phyloP scores from a whole-genome alignment of 2,329 filamentous ascomycete genomes.

The Hypomyces perniciosus region DNA sequence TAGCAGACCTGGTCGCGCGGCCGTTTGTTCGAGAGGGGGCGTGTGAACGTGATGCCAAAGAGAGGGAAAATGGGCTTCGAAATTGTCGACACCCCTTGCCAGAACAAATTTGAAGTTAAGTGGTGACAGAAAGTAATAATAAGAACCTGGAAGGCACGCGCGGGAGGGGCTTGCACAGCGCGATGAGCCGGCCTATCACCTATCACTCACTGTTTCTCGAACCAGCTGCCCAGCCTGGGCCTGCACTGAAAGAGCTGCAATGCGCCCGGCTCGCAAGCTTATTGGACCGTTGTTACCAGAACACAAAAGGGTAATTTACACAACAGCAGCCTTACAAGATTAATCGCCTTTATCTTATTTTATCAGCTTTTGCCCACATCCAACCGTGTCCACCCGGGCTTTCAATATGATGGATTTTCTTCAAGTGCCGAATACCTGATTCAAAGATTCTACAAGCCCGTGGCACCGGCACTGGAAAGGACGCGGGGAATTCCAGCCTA shows the following conservation, averaged over 20 bases:
- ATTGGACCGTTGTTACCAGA: background rate
- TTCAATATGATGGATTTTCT: background rate
- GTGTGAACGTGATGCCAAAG: slow-evolving; percentile 7
- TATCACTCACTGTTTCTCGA: background rate
- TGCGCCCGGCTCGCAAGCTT: background rate
- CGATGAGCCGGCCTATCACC: slow-evolving; percentile 2
- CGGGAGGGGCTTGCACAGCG: slow-evolving; percentile 10
- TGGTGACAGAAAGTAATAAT: background rate
- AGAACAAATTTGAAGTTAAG: background rate
- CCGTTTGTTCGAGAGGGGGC: background rate
- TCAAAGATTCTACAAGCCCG: no score
- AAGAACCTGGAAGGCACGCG: slow-evolving; percentile 10
- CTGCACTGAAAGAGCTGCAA: slow-evolving; percentile 8
- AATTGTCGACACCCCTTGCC: no score
- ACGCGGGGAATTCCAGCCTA: slow-evolving; percentile 4
- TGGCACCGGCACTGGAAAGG: background rate
- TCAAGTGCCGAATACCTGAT: no score
- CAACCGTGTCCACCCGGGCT: slow-evolving; percentile 2
- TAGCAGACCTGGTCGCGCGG: no score
- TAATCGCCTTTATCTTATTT: background rate
- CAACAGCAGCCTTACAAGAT: background rate
- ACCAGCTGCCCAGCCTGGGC: background rate
- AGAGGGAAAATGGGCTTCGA: background rate
- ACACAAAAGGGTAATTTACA: background rate
- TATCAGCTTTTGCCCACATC: slow-evolving; percentile 9